These are phyloP conservation scores for Cystobasidium tubakii DNA, from an alignment of 768 basidiomycete genomes.

Conservation along the genomic window DNA sequence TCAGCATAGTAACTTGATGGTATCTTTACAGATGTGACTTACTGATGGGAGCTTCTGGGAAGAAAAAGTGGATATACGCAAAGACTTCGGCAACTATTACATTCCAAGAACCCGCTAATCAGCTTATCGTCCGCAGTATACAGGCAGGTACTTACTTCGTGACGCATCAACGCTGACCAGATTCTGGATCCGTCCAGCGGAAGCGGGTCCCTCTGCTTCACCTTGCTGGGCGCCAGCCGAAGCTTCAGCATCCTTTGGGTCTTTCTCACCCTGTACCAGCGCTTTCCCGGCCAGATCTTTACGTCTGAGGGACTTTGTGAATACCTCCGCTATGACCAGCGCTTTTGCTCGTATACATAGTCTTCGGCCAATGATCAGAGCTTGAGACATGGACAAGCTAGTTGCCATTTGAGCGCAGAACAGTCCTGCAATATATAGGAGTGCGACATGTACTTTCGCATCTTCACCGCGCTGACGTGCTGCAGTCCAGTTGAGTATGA, in stretches of 20 bases:
- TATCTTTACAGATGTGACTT: not conserved
- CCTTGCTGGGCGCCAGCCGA: slow-evolving; percentile 19
- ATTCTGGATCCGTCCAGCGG: slow-evolving; percentile 45
- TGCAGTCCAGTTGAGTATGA: slow-evolving; percentile 49
- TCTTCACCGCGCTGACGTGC: slow-evolving; percentile 45
- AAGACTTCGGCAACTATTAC: slow-evolving; percentile 40
- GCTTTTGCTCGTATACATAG: slow-evolving; percentile 49
- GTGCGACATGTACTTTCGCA: slow-evolving; percentile 49
- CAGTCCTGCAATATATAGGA: slow-evolving; percentile 51
- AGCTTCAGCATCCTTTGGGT: slow-evolving; percentile 9
- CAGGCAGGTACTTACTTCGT: not conserved
- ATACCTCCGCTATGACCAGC: slow-evolving; percentile 51
- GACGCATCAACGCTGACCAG: slow-evolving; percentile 44
- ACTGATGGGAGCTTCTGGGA: slow-evolving; percentile 39
- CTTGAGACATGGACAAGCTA: slow-evolving; percentile 46
- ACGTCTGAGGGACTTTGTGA: slow-evolving; percentile 51
- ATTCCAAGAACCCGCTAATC: not conserved
- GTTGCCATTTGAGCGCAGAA: slow-evolving; percentile 48
- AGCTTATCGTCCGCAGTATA: not conserved
- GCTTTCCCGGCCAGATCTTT: slow-evolving; percentile 48
- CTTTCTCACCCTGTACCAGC: slow-evolving; percentile 34
- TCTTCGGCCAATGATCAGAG: slow-evolving; percentile 50
- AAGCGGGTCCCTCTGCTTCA: slow-evolving; percentile 34
- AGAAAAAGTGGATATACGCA: slow-evolving; percentile 44
- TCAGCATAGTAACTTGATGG: too few species aligned